Evolutionary conservation across 768 basidiomycete species (phyloP), one percentile per base, ranked within the genome.

Genomic region (Lactarius deliciosus): DNA sequence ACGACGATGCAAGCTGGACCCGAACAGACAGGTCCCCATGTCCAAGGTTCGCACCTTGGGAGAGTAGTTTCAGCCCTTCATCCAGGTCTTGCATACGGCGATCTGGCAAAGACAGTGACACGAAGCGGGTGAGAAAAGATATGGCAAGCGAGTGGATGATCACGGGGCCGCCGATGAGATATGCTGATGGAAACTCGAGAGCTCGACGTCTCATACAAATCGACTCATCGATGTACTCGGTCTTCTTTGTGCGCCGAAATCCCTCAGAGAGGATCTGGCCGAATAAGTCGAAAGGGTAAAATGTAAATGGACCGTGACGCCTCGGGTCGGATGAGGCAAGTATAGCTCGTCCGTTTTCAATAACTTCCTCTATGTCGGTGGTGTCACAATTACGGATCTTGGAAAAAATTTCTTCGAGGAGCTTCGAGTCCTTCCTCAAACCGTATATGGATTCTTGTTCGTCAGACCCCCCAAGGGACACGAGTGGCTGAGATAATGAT

Each of bases 201-300:
- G 25, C 15, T 28, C 45, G 41, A 47, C 60, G 60, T 2, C 9
- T 2, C 2, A n/a, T 11, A 2, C 20, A 20, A 60, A 60, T 45
- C 6, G 60, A 34, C 30, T 60, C 60, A 5, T 47, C 13, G 20
- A 60, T 43, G 30, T 60, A 45, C 4, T 60, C 18, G 10, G 32
- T 28, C 9, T 43, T 45, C 3, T n/a, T 18, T 18, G 41, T 60
- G 20, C 20, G 20, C 1, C 1, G 5, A 20, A 60, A 60, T 3
- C 20, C 30, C 1, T 6, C 10, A 4, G 11, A 22, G 43, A 63
- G 62, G 20, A 63, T 30, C 2, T 0, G 4, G 2, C 10, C 41
- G n/a, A 45, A 56, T 7, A 9, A 0, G 0, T 11, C 0, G 9
- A 8, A 5, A 5, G 22, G 18, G 3, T 2, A 1, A 7, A 5